Base-by-base conservation (phyloP, 2,329 filamentous ascomycete species). In the Escovopsis weberi region DNA sequence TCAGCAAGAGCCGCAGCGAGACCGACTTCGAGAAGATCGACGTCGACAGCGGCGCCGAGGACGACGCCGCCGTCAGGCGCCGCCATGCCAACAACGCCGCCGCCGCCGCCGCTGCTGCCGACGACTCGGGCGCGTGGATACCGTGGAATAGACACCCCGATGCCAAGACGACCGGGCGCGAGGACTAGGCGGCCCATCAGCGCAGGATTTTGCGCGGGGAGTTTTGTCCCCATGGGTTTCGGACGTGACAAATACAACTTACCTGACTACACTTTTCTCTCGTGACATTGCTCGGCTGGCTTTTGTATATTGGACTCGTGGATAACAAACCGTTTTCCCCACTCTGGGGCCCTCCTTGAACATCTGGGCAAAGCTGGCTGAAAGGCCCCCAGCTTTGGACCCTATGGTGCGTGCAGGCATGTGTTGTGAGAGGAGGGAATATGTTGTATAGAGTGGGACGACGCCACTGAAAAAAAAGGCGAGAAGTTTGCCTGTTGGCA, bases 21-120 rank as follows among this genome's bases (percentile, higher is more conserved):
- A 76, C 75, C 18, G 89, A 94, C 52, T 95, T 95, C 55, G 87
- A 94, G 55, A 84, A 85, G 58, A 85, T 93, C 51, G 83, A 91
- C 48, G 78, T 80, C 32, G 82, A 88, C 55, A 81, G 78, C 53
- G 72, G 71, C 9, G 66, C 65, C 26, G 78, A 75, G 54, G 74
- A 75, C 38, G 68, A 65, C 30, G 66, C 52, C 9, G 54, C 52
- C 15, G 53, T 63, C 26, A 55, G 60, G 43, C 55, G 55, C 47
- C 59, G 58, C 40, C 48, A 59, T 26, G 48, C 51, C 19, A 43
- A 48, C 18, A 48, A 49, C 33, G 51, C 49, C 15, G 39, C 52
- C 33, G 58, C 41, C 48, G 59, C 28, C 48, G 51, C 19, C 43
- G 48, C 18, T 48, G 49, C 33, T 15, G 45, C 50, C 26, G 48